A percentile compares a stretch with the other conserved stretches of the same genome.
Evolutionary conservation across 2,329 filamentous ascomycete species (phyloP).

Genomic region (Aspergillus brasiliensis): DNA sequence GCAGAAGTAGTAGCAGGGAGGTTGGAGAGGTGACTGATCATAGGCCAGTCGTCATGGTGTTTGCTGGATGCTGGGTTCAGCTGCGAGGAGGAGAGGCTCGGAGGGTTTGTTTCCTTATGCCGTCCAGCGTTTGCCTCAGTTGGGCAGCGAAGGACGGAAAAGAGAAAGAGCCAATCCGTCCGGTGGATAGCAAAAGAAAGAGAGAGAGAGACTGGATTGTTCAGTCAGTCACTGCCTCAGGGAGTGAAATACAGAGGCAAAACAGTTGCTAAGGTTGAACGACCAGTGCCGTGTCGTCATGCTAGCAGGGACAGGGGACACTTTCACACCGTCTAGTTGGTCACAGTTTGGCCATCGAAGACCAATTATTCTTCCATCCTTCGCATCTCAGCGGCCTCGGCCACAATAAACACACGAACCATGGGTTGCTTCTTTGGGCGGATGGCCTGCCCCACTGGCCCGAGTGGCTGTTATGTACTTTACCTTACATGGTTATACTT

Average conservation of each 20-base stretch:
- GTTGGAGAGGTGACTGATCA: constrained; percentile 20
- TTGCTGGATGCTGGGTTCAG: background rate
- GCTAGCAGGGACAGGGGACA: constrained; percentile 2
- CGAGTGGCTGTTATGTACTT: background rate
- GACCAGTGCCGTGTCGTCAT: constrained; percentile 14
- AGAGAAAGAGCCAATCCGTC: background rate
- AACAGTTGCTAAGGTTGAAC: too few relatives aligned
- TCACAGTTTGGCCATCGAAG: background rate
- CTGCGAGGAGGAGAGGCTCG: constrained; percentile 8
- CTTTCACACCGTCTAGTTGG: background rate
- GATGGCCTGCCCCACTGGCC: constrained; percentile 7
- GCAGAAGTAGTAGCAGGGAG: constrained; percentile 5
- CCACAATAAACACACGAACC: constrained; percentile 21
- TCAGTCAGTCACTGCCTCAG: too few relatives aligned
- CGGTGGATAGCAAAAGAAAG: too few relatives aligned
- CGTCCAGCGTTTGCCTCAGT: constrained; percentile 3
- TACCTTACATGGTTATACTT: too few relatives aligned
- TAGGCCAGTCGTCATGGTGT: constrained; percentile 18
- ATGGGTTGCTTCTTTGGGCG: constrained; percentile 11
- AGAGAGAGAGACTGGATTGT: too few relatives aligned
- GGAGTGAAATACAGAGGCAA: too few relatives aligned
- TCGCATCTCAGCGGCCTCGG: background rate
- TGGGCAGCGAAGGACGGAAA: constrained; percentile 10
- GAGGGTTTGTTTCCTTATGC: constrained; percentile 1
- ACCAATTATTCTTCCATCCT: constrained; percentile 2